phyloP scores from a whole-genome alignment of 345 rosid species.

The Salix exigua region DNA sequence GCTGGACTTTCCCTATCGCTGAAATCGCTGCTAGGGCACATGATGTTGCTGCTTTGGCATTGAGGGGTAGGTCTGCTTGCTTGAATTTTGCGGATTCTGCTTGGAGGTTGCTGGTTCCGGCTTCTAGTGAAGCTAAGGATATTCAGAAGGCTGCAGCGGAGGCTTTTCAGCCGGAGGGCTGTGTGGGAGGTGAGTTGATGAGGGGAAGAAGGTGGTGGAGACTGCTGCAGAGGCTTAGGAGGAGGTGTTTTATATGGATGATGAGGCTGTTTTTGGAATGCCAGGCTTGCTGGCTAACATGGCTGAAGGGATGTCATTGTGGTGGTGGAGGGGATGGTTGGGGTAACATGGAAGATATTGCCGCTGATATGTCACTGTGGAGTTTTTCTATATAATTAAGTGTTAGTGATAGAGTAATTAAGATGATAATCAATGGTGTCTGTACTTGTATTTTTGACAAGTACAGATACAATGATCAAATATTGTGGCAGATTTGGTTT shows the following conservation, averaged over 20 bases:
- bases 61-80: slow-evolving; percentile 76
- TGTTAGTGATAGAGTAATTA: no score
- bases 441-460: not conserved
- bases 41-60: slow-evolving; percentile 71
- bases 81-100: slow-evolving; percentile 84
- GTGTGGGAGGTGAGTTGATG: slow-evolving; percentile 1
- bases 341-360: slow-evolving; percentile 31
- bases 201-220: not conserved
- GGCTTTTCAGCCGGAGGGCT: slow-evolving; percentile 39
- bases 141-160: slow-evolving; percentile 72
- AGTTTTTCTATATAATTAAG: slow-evolving; percentile 28
- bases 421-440: not conserved
- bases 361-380: slow-evolving; percentile 57
- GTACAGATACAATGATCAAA: not conserved
- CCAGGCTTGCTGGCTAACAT: slow-evolving; percentile 53
- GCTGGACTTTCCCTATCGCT: slow-evolving; percentile 53
- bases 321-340: slow-evolving; percentile 11
- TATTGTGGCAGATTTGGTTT: not conserved
- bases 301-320: slow-evolving; percentile 68
- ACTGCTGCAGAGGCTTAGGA: slow-evolving; percentile 12
- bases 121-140: slow-evolving; percentile 51
- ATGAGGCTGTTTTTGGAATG: slow-evolving; percentile 62
- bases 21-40: slow-evolving; percentile 97
- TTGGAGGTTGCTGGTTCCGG: slow-evolving; percentile 54
- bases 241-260: slow-evolving; percentile 43